Percentiles rank a stretch among this genome's conserved stretches.
These are phyloP conservation scores for Leersia perrieri DNA, from an alignment of 176 grass and related monocot species.

Conservation along the genomic window DNA sequence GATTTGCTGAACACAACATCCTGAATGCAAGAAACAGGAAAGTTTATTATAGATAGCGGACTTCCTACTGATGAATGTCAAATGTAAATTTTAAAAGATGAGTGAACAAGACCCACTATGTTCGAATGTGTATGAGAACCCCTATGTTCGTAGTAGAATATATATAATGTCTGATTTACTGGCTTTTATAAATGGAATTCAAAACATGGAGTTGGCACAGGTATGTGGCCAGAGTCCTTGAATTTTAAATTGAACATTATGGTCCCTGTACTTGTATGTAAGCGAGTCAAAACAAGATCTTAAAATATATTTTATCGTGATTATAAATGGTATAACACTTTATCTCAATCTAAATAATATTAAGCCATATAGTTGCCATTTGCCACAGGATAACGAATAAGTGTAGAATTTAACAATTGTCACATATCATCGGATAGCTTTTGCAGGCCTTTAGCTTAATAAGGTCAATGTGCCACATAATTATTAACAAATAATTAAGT, in stretches of 20 bases:
- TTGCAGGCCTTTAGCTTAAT: neutral
- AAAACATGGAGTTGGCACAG: neutral
- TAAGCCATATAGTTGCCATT: neutral
- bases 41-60: neutral
- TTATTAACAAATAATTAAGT: neutral
- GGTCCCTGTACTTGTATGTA: neutral
- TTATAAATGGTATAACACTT: neutral
- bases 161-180: neutral
- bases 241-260: neutral
- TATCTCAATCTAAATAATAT: neutral
- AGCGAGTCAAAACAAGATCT: neutral
- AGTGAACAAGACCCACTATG: neutral
- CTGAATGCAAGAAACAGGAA: constrained; percentile 34
- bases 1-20: constrained; percentile 48
- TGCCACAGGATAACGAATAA: neutral
- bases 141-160: neutral
- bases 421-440: no score
- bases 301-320: neutral
- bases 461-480: no score
- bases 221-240: neutral
- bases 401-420: neutral
- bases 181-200: constrained; percentile 12
- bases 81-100: constrained; percentile 3
- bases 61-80: neutral
- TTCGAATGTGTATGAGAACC: neutral